These are phyloP conservation scores for Claviceps sorghi DNA, from an alignment of 2,329 filamentous ascomycete genomes.

Conservation along the genomic window DNA sequence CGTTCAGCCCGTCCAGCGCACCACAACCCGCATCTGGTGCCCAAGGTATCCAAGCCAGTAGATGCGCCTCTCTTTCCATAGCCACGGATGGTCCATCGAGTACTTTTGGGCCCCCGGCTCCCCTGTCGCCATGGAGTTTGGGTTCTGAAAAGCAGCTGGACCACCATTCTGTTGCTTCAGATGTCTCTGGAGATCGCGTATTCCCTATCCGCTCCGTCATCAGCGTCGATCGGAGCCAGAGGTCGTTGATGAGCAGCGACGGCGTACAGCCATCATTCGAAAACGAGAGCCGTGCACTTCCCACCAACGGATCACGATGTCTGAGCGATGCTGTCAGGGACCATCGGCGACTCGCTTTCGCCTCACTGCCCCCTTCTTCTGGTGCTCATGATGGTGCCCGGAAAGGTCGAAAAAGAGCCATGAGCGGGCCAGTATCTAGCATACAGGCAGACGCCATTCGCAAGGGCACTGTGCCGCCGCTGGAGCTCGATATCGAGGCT, in stretches of 20 bases:
- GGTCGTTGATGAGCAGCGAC: conserved; percentile 26
- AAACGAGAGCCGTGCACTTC: conserved; percentile 17
- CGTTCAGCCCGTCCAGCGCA: background rate
- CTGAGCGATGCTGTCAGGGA: conserved; percentile 17
- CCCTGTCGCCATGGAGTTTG: conserved; percentile 27
- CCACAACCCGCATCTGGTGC: background rate
- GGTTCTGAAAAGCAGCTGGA: conserved; percentile 26
- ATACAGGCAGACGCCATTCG: conserved; percentile 30
- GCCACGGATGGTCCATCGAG: conserved; percentile 1
- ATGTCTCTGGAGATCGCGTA: conserved; percentile 42
- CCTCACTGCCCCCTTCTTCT: conserved; percentile 11
- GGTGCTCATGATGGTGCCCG: conserved; percentile 10
- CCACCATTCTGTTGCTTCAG: conserved; percentile 18
- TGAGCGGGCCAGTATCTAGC: conserved; percentile 27
- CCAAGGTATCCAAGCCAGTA: background rate
- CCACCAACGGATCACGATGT: conserved; percentile 15
- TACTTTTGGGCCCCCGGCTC: conserved; percentile 7
- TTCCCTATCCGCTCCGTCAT: conserved; percentile 74
- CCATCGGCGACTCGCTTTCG: conserved; percentile 13
- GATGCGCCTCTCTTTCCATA: background rate
- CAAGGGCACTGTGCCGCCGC: conserved; percentile 19
- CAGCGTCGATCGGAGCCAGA: conserved; percentile 45
- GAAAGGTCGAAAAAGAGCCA: conserved; percentile 22
- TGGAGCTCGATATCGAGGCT: conserved; percentile 18
- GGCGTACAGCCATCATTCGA: conserved; percentile 22